Evolutionary conservation across 345 rosid species (phyloP).

Genomic region (Gossypium bickii): DNA sequence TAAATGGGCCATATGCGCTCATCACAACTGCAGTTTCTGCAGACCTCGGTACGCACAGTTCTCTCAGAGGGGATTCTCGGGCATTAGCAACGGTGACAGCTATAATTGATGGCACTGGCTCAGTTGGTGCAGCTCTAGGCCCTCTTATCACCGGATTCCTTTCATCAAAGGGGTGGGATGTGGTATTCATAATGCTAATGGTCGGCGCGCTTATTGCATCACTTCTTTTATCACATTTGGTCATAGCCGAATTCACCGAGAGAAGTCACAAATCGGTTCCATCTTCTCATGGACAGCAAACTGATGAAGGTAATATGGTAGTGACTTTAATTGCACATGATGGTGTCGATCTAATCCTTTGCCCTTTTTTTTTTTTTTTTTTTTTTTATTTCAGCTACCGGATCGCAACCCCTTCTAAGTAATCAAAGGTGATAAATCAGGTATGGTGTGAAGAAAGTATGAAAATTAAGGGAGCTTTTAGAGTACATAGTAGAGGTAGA

Average conservation of each 20-base stretch:
- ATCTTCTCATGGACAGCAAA: neutral
- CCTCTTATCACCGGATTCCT: constrained; percentile 90
- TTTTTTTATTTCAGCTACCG: constrained; percentile 30
- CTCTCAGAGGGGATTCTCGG: constrained; percentile 80
- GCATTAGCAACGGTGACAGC: constrained; percentile 95
- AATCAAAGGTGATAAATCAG: constrained; percentile 27
- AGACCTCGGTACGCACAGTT: constrained; percentile 90
- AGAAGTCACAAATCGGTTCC: neutral
- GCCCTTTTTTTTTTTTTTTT: neutral
- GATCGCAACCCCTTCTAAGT: constrained; percentile 32
- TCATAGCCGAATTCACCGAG: constrained; percentile 36
- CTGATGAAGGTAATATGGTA: constrained; percentile 11
- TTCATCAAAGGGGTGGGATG: constrained; percentile 69
- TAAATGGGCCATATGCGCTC: constrained; percentile 94
- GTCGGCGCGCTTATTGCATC: constrained; percentile 71
- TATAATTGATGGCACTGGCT: constrained; percentile 90
- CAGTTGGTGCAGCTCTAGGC: constrained; percentile 89
- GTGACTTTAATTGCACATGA: neutral
- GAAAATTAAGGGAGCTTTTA: neutral
- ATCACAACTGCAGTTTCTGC: constrained; percentile 97
- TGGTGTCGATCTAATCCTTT: neutral
- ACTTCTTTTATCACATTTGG: constrained; percentile 64
- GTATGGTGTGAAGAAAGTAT: constrained; percentile 11
- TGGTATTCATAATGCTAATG: constrained; percentile 70
- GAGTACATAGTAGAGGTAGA: neutral